A percentile compares a stretch with the other conserved stretches of the same genome.
Evolutionary conservation across 2,329 filamentous ascomycete species (phyloP).

Genomic region (Monosporascus ibericus): DNA sequence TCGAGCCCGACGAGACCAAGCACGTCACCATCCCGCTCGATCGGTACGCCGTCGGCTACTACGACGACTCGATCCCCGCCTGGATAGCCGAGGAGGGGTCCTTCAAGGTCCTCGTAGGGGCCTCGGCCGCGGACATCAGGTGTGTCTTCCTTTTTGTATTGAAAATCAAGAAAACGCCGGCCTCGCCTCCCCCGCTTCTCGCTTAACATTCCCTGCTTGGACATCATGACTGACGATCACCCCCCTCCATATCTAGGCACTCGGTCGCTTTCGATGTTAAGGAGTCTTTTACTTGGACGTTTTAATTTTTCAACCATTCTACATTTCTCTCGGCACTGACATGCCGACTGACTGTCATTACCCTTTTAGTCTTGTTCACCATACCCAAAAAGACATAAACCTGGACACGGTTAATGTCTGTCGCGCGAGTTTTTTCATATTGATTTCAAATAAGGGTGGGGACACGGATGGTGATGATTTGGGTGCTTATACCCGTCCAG

Average conservation of each 20-base stretch:
- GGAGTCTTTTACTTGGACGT: constrained; percentile 62
- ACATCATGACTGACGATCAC: constrained; percentile 14
- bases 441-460: no score
- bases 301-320: constrained; percentile 28
- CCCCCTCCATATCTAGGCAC: constrained; percentile 30
- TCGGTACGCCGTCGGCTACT: constrained; percentile 53
- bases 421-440: no score
- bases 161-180: neutral
- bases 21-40: constrained; percentile 41
- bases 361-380: no score
- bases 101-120: constrained; percentile 56
- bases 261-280: constrained; percentile 50
- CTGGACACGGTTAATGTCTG: no score
- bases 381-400: no score
- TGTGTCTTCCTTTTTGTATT: constrained; percentile 28
- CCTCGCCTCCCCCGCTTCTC: constrained; percentile 6
- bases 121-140: constrained; percentile 59
- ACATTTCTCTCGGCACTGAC: no score
- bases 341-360: no score
- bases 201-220: constrained; percentile 8
- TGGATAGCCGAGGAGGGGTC: constrained; percentile 63
- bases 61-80: constrained; percentile 48
- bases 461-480: no score
- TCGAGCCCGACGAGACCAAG: constrained; percentile 50
- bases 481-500: no score